These are phyloP conservation scores for Beauveria pseudobassiana DNA, from an alignment of 2,329 filamentous ascomycete genomes.

Conservation along the genomic window DNA sequence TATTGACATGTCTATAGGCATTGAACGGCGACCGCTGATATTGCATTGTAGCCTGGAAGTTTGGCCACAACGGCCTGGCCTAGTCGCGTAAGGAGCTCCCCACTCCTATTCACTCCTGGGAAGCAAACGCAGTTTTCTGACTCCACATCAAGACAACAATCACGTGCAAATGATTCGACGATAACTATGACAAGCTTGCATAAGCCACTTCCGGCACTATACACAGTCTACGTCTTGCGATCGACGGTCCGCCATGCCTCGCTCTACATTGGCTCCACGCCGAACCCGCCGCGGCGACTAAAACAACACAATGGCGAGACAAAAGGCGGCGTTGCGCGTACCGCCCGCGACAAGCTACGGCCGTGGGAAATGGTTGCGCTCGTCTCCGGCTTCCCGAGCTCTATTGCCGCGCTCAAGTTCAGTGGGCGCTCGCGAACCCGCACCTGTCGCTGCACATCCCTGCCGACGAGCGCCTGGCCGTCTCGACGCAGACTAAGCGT, in stretches of 20 bases:
- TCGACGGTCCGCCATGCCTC: constrained; percentile 66
- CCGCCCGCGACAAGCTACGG: constrained; percentile 57
- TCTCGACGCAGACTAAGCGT: constrained; percentile 42
- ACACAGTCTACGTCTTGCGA: constrained; percentile 86
- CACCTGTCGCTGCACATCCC: constrained; percentile 75
- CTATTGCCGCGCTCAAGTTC: constrained; percentile 84
- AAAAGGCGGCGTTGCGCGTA: constrained; percentile 75
- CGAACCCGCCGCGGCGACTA: constrained; percentile 75
- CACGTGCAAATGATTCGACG: not conserved
- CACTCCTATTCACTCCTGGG: not conserved
- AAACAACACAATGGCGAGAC: constrained; percentile 84
- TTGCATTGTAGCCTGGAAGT: no score
- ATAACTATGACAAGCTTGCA: constrained; percentile 31
- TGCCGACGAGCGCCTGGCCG: constrained; percentile 49
- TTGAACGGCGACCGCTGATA: not conserved
- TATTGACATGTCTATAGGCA: not conserved
- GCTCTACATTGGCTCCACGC: constrained; percentile 88
- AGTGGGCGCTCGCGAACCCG: constrained; percentile 91
- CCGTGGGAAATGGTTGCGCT: constrained; percentile 90
- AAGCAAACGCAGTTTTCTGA: not conserved
- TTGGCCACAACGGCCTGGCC: no score
- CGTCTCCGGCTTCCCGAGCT: constrained; percentile 82
- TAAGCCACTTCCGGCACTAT: constrained; percentile 74
- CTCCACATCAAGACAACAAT: not conserved
- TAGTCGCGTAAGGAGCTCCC: not conserved